These are phyloP conservation scores for Apiospora pterosperma DNA, from an alignment of 2,329 filamentous ascomycete species.

Conservation along the genomic window DNA sequence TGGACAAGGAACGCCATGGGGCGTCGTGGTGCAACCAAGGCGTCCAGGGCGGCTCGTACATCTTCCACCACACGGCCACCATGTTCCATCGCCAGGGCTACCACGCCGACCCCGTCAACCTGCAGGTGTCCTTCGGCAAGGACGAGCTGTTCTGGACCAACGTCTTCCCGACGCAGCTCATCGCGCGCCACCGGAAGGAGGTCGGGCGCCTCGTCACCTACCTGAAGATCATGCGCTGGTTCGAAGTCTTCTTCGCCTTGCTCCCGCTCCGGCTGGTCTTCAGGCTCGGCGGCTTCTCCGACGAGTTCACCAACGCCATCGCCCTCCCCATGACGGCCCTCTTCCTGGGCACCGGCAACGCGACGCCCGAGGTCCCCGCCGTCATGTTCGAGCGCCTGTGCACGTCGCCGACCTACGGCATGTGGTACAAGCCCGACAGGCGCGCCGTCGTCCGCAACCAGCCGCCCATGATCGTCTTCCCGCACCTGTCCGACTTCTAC, in stretches of 20 bases:
- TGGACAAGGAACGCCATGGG: slow-evolving; percentile 56
- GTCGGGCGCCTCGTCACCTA: slow-evolving; percentile 44
- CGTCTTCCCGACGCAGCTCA: slow-evolving; percentile 49
- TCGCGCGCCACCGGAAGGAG: slow-evolving; percentile 47
- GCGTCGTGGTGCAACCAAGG: slow-evolving; percentile 62
- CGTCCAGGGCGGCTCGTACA: slow-evolving; percentile 55
- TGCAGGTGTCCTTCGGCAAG: slow-evolving; percentile 55
- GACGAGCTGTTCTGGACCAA: slow-evolving; percentile 55
- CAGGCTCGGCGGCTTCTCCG: slow-evolving; percentile 27
- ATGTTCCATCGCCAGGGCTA: slow-evolving; percentile 56
- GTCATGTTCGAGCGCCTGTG: slow-evolving; percentile 32
- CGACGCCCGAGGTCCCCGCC: slow-evolving; percentile 28
- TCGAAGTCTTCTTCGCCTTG: slow-evolving; percentile 51
- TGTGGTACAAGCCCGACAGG: slow-evolving; percentile 48
- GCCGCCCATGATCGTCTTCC: slow-evolving; percentile 58
- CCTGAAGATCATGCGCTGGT: slow-evolving; percentile 48
- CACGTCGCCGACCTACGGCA: slow-evolving; percentile 49
- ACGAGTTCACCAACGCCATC: slow-evolving; percentile 28
- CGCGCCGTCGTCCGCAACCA: slow-evolving; percentile 36
- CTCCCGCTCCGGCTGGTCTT: slow-evolving; percentile 36
- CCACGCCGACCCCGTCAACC: slow-evolving; percentile 50
- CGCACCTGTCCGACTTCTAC: slow-evolving; percentile 53
- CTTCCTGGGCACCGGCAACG: slow-evolving; percentile 30
- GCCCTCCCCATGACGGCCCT: slow-evolving; percentile 33
- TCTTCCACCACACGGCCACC: slow-evolving; percentile 57